These are phyloP conservation scores for Trichosanthes truncata DNA, from an alignment of 306 rosid genomes.

Conservation along the genomic window DNA sequence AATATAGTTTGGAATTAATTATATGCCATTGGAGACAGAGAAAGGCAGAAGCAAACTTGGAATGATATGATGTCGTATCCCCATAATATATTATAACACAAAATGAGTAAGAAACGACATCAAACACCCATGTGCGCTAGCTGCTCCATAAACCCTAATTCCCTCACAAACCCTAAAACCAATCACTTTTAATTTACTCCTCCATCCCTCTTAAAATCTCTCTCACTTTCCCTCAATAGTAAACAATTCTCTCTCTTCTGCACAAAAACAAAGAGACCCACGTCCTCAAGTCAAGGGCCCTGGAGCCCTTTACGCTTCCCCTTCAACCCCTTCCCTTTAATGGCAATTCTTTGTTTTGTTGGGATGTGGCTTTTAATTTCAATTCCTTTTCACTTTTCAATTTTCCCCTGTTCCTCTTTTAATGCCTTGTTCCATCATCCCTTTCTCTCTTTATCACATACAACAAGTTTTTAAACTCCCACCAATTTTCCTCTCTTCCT, in stretches of 20 bases:
- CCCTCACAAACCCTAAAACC: slow-evolving; percentile 1
- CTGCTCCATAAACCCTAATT: neutral
- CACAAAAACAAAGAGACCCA: neutral
- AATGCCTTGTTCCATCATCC: neutral
- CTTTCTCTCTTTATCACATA: neutral
- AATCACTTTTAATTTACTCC: neutral
- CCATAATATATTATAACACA: neutral
- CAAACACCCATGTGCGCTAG: neutral
- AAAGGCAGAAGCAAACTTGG: neutral
- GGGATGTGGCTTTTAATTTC: neutral
- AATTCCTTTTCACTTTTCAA: neutral
- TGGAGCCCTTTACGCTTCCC: too few relatives aligned
- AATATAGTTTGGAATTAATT: slow-evolving; percentile 2
- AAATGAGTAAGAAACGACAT: slow-evolving; percentile 9
- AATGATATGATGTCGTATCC: neutral
- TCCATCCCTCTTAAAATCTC: neutral
- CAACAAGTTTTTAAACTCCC: neutral
- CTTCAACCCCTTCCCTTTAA: neutral
- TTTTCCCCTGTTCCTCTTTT: neutral
- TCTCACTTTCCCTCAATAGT: neutral
- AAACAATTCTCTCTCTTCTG: neutral
- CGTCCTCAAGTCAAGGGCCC: neutral
- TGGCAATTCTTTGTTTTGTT: neutral
- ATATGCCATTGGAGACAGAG: neutral
- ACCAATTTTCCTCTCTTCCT: neutral